Evolutionary conservation across 2,329 filamentous ascomycete genomes (phyloP).

Genomic region (Fusarium tupiense): DNA sequence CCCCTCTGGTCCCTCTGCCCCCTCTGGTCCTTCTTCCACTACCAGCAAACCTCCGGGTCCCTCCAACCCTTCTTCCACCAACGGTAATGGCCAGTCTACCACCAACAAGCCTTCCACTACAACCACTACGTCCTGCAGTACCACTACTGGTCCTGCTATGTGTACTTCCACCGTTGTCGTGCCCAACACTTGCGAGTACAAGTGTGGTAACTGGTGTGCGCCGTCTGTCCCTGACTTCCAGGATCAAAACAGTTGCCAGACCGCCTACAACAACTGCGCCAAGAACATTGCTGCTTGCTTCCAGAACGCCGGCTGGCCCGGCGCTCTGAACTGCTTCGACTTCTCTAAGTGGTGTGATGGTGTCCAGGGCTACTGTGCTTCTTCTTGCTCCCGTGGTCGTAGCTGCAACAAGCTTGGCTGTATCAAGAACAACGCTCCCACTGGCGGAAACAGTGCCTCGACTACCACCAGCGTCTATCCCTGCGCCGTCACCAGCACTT

Average conservation of each 20-base stretch:
- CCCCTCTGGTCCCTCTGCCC: neutral
- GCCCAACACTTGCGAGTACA: constrained; percentile 62
- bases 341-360: constrained; percentile 61
- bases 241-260: constrained; percentile 54
- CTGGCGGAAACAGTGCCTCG: constrained; percentile 47
- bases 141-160: constrained; percentile 51
- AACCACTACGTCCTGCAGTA: constrained; percentile 42
- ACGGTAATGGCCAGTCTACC: constrained; percentile 12
- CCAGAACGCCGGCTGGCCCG: constrained; percentile 61
- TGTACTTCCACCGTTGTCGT: constrained; percentile 59
- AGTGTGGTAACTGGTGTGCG: constrained; percentile 64
- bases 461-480: constrained; percentile 50
- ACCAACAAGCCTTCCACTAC: constrained; percentile 27
- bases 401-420: constrained; percentile 56
- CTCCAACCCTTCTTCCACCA: constrained; percentile 28
- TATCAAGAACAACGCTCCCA: constrained; percentile 54
- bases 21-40: neutral
- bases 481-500: constrained; percentile 45
- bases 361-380: constrained; percentile 57
- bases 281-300: constrained; percentile 63
- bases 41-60: constrained; percentile 3
- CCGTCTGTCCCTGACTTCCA: constrained; percentile 60
- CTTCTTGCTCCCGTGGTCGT: constrained; percentile 46
- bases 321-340: constrained; percentile 59
- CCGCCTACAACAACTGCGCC: constrained; percentile 55